These are phyloP conservation scores for Nyctanthes arbortristis DNA, from an alignment of 257 asterid species.

Conservation along the genomic window DNA sequence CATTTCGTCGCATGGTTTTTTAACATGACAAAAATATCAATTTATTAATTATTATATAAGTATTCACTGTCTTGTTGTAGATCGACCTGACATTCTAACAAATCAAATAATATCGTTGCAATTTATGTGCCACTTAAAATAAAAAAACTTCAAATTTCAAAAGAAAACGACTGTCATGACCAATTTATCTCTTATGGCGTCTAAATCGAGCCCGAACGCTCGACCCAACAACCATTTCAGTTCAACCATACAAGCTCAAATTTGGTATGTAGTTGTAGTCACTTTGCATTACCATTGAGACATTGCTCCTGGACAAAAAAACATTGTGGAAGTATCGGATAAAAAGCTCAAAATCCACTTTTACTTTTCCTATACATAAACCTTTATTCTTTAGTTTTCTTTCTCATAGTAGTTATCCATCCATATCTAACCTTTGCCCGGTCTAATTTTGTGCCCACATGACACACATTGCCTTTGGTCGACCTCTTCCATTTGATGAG, in stretches of 20 bases:
- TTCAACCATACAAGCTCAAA: not conserved
- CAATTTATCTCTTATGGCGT: not conserved
- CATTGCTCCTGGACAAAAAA: conserved; percentile 1
- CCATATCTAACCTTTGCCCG: conserved; percentile 40
- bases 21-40: not conserved
- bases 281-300: not conserved
- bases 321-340: conserved; percentile 13
- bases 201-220: not conserved
- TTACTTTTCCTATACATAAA: conserved; percentile 2
- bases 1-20: not conserved
- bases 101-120: not conserved
- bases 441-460: conserved; percentile 39
- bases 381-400: conserved; percentile 39
- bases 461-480: conserved; percentile 26
- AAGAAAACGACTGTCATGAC: not conserved
- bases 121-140: not conserved
- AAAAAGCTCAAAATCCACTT: conserved; percentile 14
- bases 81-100: not conserved
- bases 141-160: not conserved
- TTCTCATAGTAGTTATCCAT: conserved; percentile 45
- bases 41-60: no score
- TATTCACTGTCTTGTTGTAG: not conserved
- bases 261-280: not conserved
- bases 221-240: not conserved
- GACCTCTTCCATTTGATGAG: conserved; percentile 38